phyloP scores from a whole-genome alignment of 306 rosid genomes.

The Pueraria montana region DNA sequence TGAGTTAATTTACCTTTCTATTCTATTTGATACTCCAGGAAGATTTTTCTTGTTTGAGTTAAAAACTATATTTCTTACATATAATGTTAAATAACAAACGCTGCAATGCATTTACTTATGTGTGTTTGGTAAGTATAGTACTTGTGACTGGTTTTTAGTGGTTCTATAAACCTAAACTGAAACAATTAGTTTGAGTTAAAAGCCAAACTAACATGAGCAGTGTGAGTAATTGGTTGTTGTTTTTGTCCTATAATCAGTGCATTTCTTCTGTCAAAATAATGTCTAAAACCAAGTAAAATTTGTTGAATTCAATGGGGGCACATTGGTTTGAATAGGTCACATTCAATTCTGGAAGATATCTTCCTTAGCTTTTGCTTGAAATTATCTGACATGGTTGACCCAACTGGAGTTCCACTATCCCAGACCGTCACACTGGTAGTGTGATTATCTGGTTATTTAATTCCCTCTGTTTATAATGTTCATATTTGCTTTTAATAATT shows the following conservation, averaged over 20 bases:
- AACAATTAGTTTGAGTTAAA: slow-evolving; percentile 19
- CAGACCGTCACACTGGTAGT: neutral
- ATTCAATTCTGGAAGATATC: slow-evolving; percentile 1
- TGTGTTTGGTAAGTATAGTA: slow-evolving; percentile 1
- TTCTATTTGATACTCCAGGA: slow-evolving; percentile 27
- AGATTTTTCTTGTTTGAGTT: slow-evolving; percentile 10
- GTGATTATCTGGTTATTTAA: slow-evolving; percentile 7
- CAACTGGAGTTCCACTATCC: slow-evolving; percentile 10
- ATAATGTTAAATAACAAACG: neutral
- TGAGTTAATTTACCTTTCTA: slow-evolving; percentile 12
- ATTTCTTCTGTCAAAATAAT: slow-evolving; percentile 6
- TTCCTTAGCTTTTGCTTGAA: slow-evolving; percentile 8
- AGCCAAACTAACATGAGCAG: neutral
- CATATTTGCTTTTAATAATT: neutral
- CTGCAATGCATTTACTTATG: slow-evolving; percentile 3
- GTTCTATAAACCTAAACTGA: neutral
- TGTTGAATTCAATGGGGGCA: neutral
- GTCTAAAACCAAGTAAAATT: neutral
- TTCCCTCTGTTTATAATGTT: slow-evolving; percentile 12
- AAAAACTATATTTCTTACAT: slow-evolving; percentile 19
- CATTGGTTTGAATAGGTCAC: slow-evolving; percentile 5
- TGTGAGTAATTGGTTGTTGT: slow-evolving; percentile 4
- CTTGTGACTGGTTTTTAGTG: slow-evolving; percentile 34
- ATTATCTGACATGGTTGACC: slow-evolving; percentile 1
- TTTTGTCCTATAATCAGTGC: neutral